Conservation (phyloP, 371 early-diverging fungal species). For the Mortierella polycephala region DNA sequence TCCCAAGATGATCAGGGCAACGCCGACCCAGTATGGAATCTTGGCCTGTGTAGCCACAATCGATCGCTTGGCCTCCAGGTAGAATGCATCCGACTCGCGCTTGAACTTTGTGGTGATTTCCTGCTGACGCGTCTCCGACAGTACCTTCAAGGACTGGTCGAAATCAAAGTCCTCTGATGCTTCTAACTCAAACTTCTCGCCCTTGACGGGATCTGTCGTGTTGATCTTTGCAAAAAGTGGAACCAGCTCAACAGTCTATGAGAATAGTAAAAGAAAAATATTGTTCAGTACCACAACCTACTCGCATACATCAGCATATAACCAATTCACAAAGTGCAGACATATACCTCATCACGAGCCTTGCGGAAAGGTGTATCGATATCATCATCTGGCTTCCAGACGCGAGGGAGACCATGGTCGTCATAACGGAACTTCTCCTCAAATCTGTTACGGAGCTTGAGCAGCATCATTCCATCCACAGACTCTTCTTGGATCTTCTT, state of each 20-base stretch:
- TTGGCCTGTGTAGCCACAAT: slow-evolving; percentile 88
- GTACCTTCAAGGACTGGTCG: slow-evolving; percentile 66
- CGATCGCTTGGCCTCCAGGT: slow-evolving; percentile 95
- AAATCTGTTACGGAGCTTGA: slow-evolving; percentile 82
- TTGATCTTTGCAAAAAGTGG: slow-evolving; percentile 73
- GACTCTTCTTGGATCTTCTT: slow-evolving; percentile 84
- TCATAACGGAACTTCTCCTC: slow-evolving; percentile 96
- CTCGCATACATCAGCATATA: not conserved
- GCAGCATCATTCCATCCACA: slow-evolving; percentile 80
- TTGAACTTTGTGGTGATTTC: slow-evolving; percentile 84
- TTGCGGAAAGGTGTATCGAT: slow-evolving; percentile 86
- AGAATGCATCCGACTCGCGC: slow-evolving; percentile 90
- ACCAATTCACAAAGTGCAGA: not conserved
- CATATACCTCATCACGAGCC: slow-evolving; percentile 74
- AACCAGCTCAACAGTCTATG: slow-evolving; percentile 68
- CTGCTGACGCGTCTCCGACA: slow-evolving; percentile 77
- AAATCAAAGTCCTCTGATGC: slow-evolving; percentile 70
- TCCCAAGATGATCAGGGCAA: slow-evolving; percentile 81
- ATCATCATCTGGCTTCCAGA: slow-evolving; percentile 96
- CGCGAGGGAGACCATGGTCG: slow-evolving; percentile 89
- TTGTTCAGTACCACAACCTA: not conserved
- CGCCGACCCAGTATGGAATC: slow-evolving; percentile 90
- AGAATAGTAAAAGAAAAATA: not conserved
- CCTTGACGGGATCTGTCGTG: slow-evolving; percentile 51
- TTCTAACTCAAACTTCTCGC: slow-evolving; percentile 44